A percentile compares a stretch with the other conserved stretches of the same genome.
Evolutionary conservation across 495 filamentous ascomycete genomes (phyloP).

Genomic region (Lophiostoma macrostomum): DNA sequence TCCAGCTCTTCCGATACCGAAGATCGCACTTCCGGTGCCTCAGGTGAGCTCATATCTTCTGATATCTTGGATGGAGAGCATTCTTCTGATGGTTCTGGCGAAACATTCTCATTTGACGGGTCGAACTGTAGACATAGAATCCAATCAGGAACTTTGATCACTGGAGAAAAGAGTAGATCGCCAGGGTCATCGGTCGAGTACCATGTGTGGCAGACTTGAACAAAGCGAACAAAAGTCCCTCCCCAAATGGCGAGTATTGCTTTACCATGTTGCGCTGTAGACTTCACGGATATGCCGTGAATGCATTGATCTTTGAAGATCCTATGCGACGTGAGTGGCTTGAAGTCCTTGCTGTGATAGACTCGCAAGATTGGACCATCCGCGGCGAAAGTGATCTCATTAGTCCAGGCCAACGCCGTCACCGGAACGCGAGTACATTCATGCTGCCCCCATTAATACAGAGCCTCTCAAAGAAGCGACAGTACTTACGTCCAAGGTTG

Average conservation of each 20-base stretch:
- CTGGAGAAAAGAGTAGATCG: slow-evolving; percentile 4
- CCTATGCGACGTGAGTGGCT: slow-evolving; percentile 40
- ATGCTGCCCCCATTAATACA: slow-evolving; percentile 27
- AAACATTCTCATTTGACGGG: slow-evolving; percentile 27
- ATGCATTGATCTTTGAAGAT: slow-evolving; percentile 65
- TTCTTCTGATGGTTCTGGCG: slow-evolving; percentile 12
- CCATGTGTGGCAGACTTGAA: slow-evolving; percentile 26
- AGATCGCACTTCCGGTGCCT: no score
- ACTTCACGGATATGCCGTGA: slow-evolving; percentile 60
- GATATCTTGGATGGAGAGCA: no score
- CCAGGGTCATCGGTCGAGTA: background rate
- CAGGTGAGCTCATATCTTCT: no score
- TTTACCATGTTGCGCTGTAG: background rate
- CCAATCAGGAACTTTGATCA: slow-evolving; percentile 64
- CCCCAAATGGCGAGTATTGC: slow-evolving; percentile 37
- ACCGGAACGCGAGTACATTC: slow-evolving; percentile 47
- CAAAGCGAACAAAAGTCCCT: slow-evolving; percentile 24
- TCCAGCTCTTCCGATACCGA: no score
- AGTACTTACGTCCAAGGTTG: slow-evolving; percentile 19
- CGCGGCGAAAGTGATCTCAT: slow-evolving; percentile 57
- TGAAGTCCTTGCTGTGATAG: slow-evolving; percentile 46
- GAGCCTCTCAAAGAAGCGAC: background rate
- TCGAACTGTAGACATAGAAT: slow-evolving; percentile 69
- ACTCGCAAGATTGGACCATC: slow-evolving; percentile 71
- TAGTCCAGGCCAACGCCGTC: slow-evolving; percentile 55